These are phyloP conservation scores for Crinitomyces ghanaensis DNA, from an alignment of 805 yeast species.

Conservation along the genomic window DNA sequence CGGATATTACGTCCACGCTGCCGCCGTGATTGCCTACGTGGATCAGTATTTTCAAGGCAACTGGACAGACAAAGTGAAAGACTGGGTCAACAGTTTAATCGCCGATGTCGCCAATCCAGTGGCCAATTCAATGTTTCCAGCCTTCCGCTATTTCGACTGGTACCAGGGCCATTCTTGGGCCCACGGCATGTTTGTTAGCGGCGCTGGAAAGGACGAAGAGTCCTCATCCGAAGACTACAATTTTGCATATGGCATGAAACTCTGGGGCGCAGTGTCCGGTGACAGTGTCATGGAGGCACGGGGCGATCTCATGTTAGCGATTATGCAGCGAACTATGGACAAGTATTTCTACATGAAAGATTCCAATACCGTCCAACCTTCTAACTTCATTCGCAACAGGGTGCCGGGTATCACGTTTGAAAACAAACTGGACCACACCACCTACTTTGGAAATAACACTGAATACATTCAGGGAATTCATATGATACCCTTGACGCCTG, in stretches of 20 bases:
- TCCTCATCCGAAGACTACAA: constrained; percentile 64
- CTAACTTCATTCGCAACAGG: constrained; percentile 44
- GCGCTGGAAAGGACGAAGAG: constrained; percentile 66
- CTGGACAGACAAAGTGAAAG: constrained; percentile 39
- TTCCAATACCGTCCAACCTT: constrained; percentile 44
- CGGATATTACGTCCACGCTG: constrained; percentile 76
- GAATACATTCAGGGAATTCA: constrained; percentile 74
- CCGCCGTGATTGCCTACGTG: constrained; percentile 59
- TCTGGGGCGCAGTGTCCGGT: constrained; percentile 55
- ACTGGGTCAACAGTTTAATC: constrained; percentile 50
- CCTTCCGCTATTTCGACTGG: constrained; percentile 59
- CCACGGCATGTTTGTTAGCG: constrained; percentile 49
- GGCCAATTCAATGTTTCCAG: constrained; percentile 48
- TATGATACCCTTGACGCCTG: constrained; percentile 65
- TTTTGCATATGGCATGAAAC: constrained; percentile 58
- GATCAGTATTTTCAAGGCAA: constrained; percentile 41
- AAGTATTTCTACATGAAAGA: constrained; percentile 41
- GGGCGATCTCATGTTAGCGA: constrained; percentile 49
- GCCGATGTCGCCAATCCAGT: constrained; percentile 62
- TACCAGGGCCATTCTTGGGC: constrained; percentile 75
- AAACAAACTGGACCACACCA: constrained; percentile 62
- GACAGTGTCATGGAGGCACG: constrained; percentile 45
- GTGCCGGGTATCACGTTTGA: constrained; percentile 72
- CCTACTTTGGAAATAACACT: constrained; percentile 53
- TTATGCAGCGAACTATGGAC: constrained; percentile 44